phyloP scores from a whole-genome alignment of 805 yeast species.

The Wickerhamomyces mucosus region DNA sequence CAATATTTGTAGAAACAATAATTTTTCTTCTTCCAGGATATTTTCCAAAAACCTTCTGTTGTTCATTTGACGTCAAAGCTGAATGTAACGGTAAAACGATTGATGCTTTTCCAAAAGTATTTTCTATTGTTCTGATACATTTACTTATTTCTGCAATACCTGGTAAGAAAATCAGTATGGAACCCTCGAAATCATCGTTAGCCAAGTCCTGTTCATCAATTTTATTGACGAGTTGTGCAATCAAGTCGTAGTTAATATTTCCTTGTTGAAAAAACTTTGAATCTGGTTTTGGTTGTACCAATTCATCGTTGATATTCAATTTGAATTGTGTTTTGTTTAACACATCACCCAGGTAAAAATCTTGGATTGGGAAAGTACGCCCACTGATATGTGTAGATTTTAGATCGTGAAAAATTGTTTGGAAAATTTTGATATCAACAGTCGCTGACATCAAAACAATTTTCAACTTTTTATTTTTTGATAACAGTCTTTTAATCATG shows the following conservation, averaged over 20 bases:
- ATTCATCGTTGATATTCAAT: slow-evolving; percentile 32
- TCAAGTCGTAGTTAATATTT: slow-evolving; percentile 64
- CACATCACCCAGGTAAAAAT: slow-evolving; percentile 61
- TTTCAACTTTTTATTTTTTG: slow-evolving; percentile 39
- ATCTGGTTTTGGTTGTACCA: slow-evolving; percentile 49
- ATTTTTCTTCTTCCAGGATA: slow-evolving; percentile 62
- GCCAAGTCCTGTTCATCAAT: slow-evolving; percentile 39
- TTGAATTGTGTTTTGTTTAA: slow-evolving; percentile 48
- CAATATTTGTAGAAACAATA: slow-evolving; percentile 86
- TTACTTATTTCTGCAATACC: slow-evolving; percentile 83
- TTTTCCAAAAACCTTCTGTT: slow-evolving; percentile 57
- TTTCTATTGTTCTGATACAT: slow-evolving; percentile 37
- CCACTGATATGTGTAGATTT: slow-evolving; percentile 83
- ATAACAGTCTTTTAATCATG: slow-evolving; percentile 54
- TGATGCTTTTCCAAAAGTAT: slow-evolving; percentile 14
- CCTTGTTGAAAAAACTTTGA: slow-evolving; percentile 59
- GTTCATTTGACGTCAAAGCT: slow-evolving; percentile 75
- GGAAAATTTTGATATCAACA: slow-evolving; percentile 61
- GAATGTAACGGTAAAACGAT: slow-evolving; percentile 77
- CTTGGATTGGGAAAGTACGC: slow-evolving; percentile 85
- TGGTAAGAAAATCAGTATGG: slow-evolving; percentile 78
- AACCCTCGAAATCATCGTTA: slow-evolving; percentile 41
- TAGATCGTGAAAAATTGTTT: slow-evolving; percentile 48
- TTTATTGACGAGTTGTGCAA: slow-evolving; percentile 43
- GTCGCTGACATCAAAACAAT: slow-evolving; percentile 92